These are phyloP conservation scores for Grosmannia serpens DNA, from an alignment of 2,329 filamentous ascomycete species.

Conservation along the genomic window DNA sequence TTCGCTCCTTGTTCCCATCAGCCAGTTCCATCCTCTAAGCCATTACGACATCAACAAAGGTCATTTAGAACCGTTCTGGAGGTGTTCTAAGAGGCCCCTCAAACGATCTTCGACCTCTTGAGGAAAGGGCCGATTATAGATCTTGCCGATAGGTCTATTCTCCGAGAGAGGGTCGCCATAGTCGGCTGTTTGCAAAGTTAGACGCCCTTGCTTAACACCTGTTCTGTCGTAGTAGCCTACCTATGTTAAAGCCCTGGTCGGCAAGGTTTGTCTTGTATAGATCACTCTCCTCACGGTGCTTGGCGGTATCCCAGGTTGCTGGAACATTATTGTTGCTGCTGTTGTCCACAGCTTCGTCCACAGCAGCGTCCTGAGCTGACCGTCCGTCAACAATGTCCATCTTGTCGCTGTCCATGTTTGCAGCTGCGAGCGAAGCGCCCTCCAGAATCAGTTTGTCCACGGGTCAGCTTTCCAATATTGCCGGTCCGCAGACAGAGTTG, in stretches of 20 bases:
- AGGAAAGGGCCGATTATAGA: constrained; percentile 15
- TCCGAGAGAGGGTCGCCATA: constrained; percentile 36
- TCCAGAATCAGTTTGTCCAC: too few species aligned
- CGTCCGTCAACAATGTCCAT: constrained; percentile 6
- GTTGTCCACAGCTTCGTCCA: not conserved
- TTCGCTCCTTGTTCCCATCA: not conserved
- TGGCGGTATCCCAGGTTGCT: constrained; percentile 16
- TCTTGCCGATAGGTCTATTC: constrained; percentile 18
- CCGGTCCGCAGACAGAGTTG: too few species aligned
- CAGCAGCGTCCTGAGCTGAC: not conserved
- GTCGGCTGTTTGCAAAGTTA: constrained; percentile 16
- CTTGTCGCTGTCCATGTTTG: constrained; percentile 10
- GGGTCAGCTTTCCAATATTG: too few species aligned
- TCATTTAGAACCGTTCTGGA: not conserved
- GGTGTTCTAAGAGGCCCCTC: constrained; percentile 11
- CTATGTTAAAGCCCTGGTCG: constrained; percentile 34
- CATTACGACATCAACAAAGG: not conserved
- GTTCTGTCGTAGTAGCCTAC: constrained; percentile 18
- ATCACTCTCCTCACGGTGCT: constrained; percentile 33
- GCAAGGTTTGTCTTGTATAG: constrained; percentile 24
- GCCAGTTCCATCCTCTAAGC: not conserved
- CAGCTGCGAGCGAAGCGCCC: not conserved
- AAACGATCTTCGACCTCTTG: constrained; percentile 27
- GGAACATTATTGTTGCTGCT: not conserved
- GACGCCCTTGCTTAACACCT: not conserved